Conservation (phyloP, 495 filamentous ascomycete species). For the Xylaria telfairii region DNA sequence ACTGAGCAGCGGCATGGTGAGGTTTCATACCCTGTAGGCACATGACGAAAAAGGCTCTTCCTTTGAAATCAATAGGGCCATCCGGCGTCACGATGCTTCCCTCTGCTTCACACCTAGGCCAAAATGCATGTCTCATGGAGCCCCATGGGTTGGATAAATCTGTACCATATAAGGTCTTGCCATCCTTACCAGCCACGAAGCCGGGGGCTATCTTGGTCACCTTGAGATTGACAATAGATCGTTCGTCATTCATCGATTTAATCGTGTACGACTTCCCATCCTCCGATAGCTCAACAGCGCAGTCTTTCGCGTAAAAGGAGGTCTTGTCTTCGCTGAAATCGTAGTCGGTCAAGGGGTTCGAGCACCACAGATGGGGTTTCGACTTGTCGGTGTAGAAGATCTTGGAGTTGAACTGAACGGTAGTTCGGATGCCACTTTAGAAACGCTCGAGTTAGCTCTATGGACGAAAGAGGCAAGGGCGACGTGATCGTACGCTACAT, state of each 20-base stretch:
- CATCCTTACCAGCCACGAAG: slow-evolving; percentile 85
- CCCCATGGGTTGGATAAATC: slow-evolving; percentile 89
- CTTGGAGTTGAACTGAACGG: slow-evolving; percentile 89
- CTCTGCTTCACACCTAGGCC: slow-evolving; percentile 82
- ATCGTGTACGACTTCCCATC: slow-evolving; percentile 82
- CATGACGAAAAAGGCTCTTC: slow-evolving; percentile 76
- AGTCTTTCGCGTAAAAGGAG: slow-evolving; percentile 82
- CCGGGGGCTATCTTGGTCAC: slow-evolving; percentile 77
- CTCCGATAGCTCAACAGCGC: slow-evolving; percentile 80
- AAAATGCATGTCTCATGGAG: slow-evolving; percentile 87
- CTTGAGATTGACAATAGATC: slow-evolving; percentile 81
- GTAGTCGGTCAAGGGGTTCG: slow-evolving; percentile 74
- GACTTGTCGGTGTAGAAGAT: slow-evolving; percentile 75
- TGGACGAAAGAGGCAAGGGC: slow-evolving; percentile 17
- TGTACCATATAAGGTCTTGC: slow-evolving; percentile 83
- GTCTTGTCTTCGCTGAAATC: slow-evolving; percentile 84
- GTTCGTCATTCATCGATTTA: slow-evolving; percentile 80
- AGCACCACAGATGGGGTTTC: slow-evolving; percentile 78
- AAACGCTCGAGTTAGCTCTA: slow-evolving; percentile 39
- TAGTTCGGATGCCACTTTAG: slow-evolving; percentile 83
- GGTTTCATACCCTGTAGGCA: slow-evolving; percentile 98
- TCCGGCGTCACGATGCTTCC: slow-evolving; percentile 85
- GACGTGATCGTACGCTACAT: slow-evolving; percentile 77
- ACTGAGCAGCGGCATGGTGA: slow-evolving; percentile 90
- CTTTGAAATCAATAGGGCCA: slow-evolving; percentile 81